phyloP scores from a whole-genome alignment of 1,139 yeast genomes.

The Saccharomyces hybrid region DNA sequence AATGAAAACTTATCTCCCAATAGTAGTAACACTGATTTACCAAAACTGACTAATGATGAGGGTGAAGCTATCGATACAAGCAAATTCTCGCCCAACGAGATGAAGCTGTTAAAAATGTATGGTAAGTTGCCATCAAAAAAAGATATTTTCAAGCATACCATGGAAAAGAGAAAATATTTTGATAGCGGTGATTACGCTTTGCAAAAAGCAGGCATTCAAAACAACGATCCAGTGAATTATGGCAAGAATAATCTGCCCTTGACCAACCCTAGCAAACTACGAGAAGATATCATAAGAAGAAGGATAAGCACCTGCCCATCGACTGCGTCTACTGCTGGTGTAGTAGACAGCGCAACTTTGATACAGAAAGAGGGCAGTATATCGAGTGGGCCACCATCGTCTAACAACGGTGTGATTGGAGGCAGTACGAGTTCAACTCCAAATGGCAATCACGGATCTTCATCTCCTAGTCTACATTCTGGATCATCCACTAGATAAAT shows the following conservation, averaged over 20 bases:
- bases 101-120: slow-evolving; percentile 65
- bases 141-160: slow-evolving; percentile 69
- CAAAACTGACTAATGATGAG: slow-evolving; percentile 12
- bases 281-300: slow-evolving; percentile 31
- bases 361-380: slow-evolving; percentile 27
- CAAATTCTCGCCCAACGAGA: slow-evolving; percentile 58
- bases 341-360: not conserved
- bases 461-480: not conserved
- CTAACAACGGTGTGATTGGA: not conserved
- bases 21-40: slow-evolving; percentile 19
- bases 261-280: slow-evolving; percentile 30
- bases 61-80: slow-evolving; percentile 40
- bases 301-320: slow-evolving; percentile 31
- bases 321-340: slow-evolving; percentile 15
- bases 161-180: slow-evolving; percentile 85
- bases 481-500: not conserved
- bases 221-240: slow-evolving; percentile 20
- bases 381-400: slow-evolving; percentile 32
- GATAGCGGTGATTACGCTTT: slow-evolving; percentile 97
- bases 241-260: slow-evolving; percentile 28
- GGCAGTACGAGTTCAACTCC: not conserved
- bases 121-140: slow-evolving; percentile 85
- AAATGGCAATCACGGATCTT: not conserved
- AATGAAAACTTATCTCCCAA: slow-evolving; percentile 25
- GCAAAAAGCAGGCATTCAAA: slow-evolving; percentile 48